Evolutionary conservation across 2,329 filamentous ascomycete species (phyloP).

Genomic region (Exophiala sp.): DNA sequence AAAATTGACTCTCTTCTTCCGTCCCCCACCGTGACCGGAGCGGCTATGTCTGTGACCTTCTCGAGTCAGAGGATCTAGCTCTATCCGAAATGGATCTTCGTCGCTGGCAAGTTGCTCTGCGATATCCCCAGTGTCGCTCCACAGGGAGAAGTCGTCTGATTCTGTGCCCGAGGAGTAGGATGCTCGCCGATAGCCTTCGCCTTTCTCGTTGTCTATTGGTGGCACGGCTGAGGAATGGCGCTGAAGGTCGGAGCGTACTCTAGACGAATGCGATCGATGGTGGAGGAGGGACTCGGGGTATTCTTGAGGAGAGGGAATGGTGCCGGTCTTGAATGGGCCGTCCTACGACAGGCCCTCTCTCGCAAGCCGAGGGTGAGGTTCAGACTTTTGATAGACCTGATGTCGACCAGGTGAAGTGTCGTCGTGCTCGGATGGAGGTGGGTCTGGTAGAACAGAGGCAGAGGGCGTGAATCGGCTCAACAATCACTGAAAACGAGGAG

Average conservation of each 20-base stretch:
- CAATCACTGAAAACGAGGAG: conserved; percentile 3
- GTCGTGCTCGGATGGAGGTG: conserved; percentile 5
- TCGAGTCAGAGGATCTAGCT: conserved; percentile 49
- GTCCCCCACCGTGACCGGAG: conserved; percentile 27
- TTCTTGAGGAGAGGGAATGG: conserved; percentile 71
- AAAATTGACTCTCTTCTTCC: conserved; percentile 31
- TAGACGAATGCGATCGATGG: conserved; percentile 61
- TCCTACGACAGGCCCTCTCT: conserved; percentile 62
- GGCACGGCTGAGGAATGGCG: conserved; percentile 34
- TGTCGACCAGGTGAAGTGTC: conserved; percentile 6
- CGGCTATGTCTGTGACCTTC: conserved; percentile 36
- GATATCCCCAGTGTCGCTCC: conserved; percentile 92
- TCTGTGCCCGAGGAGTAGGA: conserved; percentile 46
- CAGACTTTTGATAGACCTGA: conserved; percentile 5
- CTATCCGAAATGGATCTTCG: conserved; percentile 71
- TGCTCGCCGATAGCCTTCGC: conserved; percentile 46
- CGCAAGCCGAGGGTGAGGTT: conserved; percentile 2
- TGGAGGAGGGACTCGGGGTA: conserved; percentile 76
- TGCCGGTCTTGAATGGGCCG: conserved; percentile 64
- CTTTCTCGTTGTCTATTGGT: conserved; percentile 42
- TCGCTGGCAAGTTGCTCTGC: conserved; percentile 82
- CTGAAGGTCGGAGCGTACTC: conserved; percentile 35
- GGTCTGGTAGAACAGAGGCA: conserved; percentile 7
- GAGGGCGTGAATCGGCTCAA: conserved; percentile 1
- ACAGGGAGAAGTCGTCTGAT: conserved; percentile 67